Evolutionary conservation across 108 stramenopile species (phyloP).

Genomic region (Fragilariopsis cylindrus): DNA sequence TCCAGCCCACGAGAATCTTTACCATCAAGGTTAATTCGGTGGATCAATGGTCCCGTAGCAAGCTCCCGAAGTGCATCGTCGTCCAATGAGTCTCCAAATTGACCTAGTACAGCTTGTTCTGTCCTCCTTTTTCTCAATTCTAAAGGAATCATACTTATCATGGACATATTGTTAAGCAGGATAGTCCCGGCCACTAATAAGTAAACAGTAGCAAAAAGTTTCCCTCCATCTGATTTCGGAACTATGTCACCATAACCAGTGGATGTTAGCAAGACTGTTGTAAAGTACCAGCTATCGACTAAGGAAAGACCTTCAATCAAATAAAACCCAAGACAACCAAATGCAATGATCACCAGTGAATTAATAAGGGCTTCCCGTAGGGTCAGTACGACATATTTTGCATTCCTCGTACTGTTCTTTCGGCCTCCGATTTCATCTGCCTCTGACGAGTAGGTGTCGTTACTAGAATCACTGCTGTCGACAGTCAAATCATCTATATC

Average conservation of each 20-base stretch:
- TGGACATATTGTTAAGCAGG: slow-evolving; percentile 85
- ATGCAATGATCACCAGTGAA: slow-evolving; percentile 76
- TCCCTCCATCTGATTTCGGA: slow-evolving; percentile 70
- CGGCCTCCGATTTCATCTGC: slow-evolving; percentile 31
- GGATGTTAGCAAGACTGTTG: slow-evolving; percentile 74
- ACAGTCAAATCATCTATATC: slow-evolving; percentile 6
- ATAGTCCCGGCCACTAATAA: slow-evolving; percentile 80
- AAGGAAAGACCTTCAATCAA: slow-evolving; percentile 73
- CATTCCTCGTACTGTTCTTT: slow-evolving; percentile 54
- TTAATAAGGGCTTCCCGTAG: slow-evolving; percentile 76
- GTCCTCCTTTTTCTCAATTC: slow-evolving; percentile 81
- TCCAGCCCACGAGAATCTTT: slow-evolving; percentile 70
- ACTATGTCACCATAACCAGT: slow-evolving; percentile 87
- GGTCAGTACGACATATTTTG: slow-evolving; percentile 81
- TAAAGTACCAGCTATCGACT: slow-evolving; percentile 72
- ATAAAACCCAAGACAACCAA: slow-evolving; percentile 82
- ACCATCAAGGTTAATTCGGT: slow-evolving; percentile 69
- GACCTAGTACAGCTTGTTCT: slow-evolving; percentile 76
- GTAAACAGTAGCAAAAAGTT: slow-evolving; percentile 71
- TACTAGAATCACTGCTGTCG: slow-evolving; percentile 25
- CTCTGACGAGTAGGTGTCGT: slow-evolving; percentile 33
- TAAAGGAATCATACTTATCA: slow-evolving; percentile 89
- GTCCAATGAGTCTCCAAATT: slow-evolving; percentile 79
- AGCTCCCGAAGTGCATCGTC: slow-evolving; percentile 82
- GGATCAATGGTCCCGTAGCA: slow-evolving; percentile 83